Percentiles rank a stretch among this genome's conserved stretches.
Conservation (phyloP, 495 filamentous ascomycete species). For the Peziza echinospora region DNA sequence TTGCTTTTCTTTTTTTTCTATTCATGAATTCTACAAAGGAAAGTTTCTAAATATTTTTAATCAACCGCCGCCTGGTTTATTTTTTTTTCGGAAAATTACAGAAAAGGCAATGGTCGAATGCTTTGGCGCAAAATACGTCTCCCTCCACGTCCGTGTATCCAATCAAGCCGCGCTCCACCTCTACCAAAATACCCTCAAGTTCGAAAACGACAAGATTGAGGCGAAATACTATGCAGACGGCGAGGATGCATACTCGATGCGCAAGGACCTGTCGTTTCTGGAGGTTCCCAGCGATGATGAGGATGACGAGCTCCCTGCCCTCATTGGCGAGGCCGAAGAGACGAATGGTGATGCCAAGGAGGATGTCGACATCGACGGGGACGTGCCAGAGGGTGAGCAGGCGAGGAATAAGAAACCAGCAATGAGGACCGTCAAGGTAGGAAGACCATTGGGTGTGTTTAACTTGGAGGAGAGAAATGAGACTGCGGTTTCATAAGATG, state of each 20-base stretch:
- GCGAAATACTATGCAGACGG: slow-evolving; percentile 94
- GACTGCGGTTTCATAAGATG: too few relatives aligned
- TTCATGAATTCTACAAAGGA: not conserved
- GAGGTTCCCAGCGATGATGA: slow-evolving; percentile 24
- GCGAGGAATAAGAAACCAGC: slow-evolving; percentile 14
- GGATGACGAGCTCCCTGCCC: slow-evolving; percentile 9
- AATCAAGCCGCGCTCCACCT: slow-evolving; percentile 78
- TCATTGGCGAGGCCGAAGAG: slow-evolving; percentile 11
- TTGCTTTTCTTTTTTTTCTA: not conserved
- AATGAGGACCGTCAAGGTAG: slow-evolving; percentile 49
- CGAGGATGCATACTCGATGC: slow-evolving; percentile 91
- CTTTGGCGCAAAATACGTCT: slow-evolving; percentile 76
- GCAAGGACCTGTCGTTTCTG: slow-evolving; percentile 52
- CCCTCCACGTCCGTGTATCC: slow-evolving; percentile 79
- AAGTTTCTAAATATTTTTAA: not conserved
- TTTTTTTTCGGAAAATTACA: too few relatives aligned
- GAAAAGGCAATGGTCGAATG: slow-evolving; percentile 93
- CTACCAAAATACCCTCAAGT: slow-evolving; percentile 82
- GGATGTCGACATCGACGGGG: slow-evolving; percentile 30
- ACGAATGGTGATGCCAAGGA: slow-evolving; percentile 15
- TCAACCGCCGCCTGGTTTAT: not conserved
- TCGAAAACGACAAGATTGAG: slow-evolving; percentile 77
- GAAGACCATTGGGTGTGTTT: slow-evolving; percentile 56
- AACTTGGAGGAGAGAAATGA: slow-evolving; percentile 71
- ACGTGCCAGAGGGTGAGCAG: slow-evolving; percentile 25